These are phyloP conservation scores for Evansstolkia leycettana DNA, from an alignment of 495 filamentous ascomycete species.

Conservation along the genomic window DNA sequence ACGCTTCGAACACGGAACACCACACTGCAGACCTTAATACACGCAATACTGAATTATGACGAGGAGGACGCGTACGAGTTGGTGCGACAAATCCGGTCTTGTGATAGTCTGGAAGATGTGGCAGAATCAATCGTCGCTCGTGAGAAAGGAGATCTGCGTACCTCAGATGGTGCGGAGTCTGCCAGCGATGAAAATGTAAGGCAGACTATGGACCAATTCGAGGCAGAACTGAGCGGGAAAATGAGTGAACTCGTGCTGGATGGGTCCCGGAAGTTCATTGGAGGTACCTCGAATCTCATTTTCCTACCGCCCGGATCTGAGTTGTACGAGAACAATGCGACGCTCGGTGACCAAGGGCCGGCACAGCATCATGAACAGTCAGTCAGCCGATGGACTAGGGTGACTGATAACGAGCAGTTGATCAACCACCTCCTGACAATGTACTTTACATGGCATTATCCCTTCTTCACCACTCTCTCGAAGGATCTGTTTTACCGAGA, in stretches of 20 bases:
- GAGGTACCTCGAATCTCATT: slow-evolving; percentile 88
- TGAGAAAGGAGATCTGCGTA: slow-evolving; percentile 26
- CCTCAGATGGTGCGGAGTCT: slow-evolving; percentile 5
- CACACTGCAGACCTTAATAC: slow-evolving; percentile 81
- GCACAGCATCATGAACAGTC: slow-evolving; percentile 22
- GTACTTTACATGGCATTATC: slow-evolving; percentile 98
- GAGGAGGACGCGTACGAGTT: slow-evolving; percentile 70
- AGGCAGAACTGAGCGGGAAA: slow-evolving; percentile 78
- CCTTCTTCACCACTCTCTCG: slow-evolving; percentile 91
- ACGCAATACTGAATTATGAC: slow-evolving; percentile 79
- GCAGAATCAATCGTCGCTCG: slow-evolving; percentile 64
- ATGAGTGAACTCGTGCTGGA: slow-evolving; percentile 90
- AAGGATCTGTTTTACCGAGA: slow-evolving; percentile 81
- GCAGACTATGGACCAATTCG: slow-evolving; percentile 48
- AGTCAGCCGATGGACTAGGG: slow-evolving; percentile 73
- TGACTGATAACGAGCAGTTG: slow-evolving; percentile 66
- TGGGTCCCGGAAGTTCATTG: slow-evolving; percentile 83
- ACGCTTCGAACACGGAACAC: slow-evolving; percentile 76
- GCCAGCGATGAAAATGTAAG: slow-evolving; percentile 17
- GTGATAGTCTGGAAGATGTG: slow-evolving; percentile 82
- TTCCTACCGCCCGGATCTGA: slow-evolving; percentile 51
- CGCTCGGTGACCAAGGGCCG: slow-evolving; percentile 8
- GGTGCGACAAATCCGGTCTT: slow-evolving; percentile 77
- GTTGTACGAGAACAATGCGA: slow-evolving; percentile 32
- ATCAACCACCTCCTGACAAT: slow-evolving; percentile 85